These are phyloP conservation scores for Talaromyces liani DNA, from an alignment of 495 filamentous ascomycete species.

Conservation along the genomic window DNA sequence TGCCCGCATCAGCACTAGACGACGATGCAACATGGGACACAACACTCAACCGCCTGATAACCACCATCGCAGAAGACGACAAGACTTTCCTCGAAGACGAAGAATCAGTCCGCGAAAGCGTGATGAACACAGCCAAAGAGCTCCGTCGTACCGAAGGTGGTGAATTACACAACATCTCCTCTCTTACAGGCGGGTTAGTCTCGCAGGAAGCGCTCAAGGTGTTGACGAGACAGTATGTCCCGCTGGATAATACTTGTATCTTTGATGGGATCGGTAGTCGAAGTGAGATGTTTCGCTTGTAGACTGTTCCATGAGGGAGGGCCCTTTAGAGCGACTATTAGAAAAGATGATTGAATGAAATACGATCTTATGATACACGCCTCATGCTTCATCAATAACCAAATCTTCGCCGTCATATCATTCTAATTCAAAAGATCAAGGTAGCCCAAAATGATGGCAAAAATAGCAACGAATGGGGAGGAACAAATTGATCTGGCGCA, in stretches of 20 bases:
- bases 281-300: constrained; percentile 57
- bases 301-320: neutral
- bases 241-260: constrained; percentile 86
- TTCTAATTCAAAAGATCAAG: too few species aligned
- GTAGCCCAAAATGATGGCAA: too few species aligned
- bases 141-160: constrained; percentile 70
- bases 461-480: too few species aligned
- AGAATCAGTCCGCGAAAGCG: constrained; percentile 27
- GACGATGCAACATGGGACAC: constrained; percentile 28
- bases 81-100: constrained; percentile 38
- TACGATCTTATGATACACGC: neutral
- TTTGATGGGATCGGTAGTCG: constrained; percentile 85
- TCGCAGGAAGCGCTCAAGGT: constrained; percentile 96
- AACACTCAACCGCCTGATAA: constrained; percentile 36
- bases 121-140: constrained; percentile 52
- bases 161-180: constrained; percentile 93
- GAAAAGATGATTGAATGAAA: neutral
- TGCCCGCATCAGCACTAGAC: constrained; percentile 20
- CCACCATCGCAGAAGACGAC: constrained; percentile 39
- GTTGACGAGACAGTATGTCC: constrained; percentile 92
- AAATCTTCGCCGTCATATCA: too few species aligned
- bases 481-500: too few species aligned
- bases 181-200: constrained; percentile 82
- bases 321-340: neutral
- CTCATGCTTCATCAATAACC: neutral